Conservation (phyloP, 2,329 filamentous ascomycete genomes). For the Thelonectria discophora region DNA sequence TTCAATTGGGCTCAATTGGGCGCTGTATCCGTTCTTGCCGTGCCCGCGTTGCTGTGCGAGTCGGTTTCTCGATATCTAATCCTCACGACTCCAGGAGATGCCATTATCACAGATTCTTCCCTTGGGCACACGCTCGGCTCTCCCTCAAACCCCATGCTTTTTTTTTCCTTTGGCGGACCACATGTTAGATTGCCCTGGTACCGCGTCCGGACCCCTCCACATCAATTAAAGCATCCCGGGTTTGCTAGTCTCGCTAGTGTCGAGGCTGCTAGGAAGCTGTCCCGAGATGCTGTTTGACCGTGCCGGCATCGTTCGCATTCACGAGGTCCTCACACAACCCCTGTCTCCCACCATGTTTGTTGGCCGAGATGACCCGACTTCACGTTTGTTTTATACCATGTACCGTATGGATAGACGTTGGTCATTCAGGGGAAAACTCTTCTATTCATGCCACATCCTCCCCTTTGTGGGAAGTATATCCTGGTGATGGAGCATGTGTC, state of each 20-base stretch:
- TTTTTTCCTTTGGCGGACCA: constrained; percentile 31
- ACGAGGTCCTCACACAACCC: constrained; percentile 33
- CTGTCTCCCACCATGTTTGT: constrained; percentile 29
- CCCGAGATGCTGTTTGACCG: constrained; percentile 28
- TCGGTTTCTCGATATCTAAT: constrained; percentile 35
- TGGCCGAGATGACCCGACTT: constrained; percentile 41
- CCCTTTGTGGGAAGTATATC: constrained; percentile 12
- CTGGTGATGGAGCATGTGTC: constrained; percentile 14
- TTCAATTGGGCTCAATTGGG: constrained; percentile 39
- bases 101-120: constrained; percentile 28
- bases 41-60: constrained; percentile 12
- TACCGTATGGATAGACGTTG: neutral
- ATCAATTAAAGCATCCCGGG: constrained; percentile 31
- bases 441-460: constrained; percentile 14
- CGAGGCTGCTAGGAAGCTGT: neutral
- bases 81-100: constrained; percentile 33
- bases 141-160: constrained; percentile 32
- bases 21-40: neutral
- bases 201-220: constrained; percentile 40
- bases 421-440: constrained; percentile 15
- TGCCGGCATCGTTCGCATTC: constrained; percentile 37
- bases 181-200: constrained; percentile 35
- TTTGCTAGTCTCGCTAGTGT: constrained; percentile 34
- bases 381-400: constrained; percentile 27
- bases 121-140: constrained; percentile 31